Conservation (phyloP, 768 basidiomycete genomes). For the Butyriboletus loyo region DNA sequence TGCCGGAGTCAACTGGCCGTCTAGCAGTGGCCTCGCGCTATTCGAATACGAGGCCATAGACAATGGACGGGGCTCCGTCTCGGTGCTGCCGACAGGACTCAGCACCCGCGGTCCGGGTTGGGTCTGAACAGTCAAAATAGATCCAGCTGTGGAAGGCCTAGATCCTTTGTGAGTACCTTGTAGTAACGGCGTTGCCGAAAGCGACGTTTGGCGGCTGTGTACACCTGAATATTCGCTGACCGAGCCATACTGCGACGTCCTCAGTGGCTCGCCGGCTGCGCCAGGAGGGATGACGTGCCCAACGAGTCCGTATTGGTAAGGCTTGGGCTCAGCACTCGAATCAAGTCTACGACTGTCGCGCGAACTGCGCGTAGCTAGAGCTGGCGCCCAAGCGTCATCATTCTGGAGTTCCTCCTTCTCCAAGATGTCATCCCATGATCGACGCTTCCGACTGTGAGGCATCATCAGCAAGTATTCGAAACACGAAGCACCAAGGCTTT, state of each 20-base stretch:
- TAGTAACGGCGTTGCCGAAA: constrained; percentile 25
- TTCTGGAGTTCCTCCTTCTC: constrained; percentile 38
- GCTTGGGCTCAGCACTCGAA: constrained; percentile 42
- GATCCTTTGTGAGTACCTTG: constrained; percentile 11
- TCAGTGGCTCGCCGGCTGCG: constrained; percentile 30
- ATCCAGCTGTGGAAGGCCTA: constrained; percentile 45
- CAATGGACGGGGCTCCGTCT: constrained; percentile 16
- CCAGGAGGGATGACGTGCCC: constrained; percentile 39
- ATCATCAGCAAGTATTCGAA: constrained; percentile 10
- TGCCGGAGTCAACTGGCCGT: not conserved
- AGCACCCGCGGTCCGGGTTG: constrained; percentile 8
- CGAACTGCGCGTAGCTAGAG: constrained; percentile 15
- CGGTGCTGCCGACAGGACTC: constrained; percentile 1
- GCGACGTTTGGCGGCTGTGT: constrained; percentile 26
- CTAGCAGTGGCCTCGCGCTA: constrained; percentile 6
- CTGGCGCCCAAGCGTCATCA: constrained; percentile 20
- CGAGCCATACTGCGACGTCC: constrained; percentile 32
- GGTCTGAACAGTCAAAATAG: constrained; percentile 34
- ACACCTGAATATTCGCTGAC: constrained; percentile 18
- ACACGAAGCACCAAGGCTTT: constrained; percentile 15
- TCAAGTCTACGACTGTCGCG: constrained; percentile 30
- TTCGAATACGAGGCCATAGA: constrained; percentile 21
- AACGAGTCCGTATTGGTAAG: constrained; percentile 63
- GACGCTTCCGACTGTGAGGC: constrained; percentile 40
- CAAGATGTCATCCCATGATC: constrained; percentile 51